Evolutionary conservation across 192 early-diverging fungal species (phyloP), one percentile per base, ranked within the genome.

Genomic region (Coemansia sp.): DNA sequence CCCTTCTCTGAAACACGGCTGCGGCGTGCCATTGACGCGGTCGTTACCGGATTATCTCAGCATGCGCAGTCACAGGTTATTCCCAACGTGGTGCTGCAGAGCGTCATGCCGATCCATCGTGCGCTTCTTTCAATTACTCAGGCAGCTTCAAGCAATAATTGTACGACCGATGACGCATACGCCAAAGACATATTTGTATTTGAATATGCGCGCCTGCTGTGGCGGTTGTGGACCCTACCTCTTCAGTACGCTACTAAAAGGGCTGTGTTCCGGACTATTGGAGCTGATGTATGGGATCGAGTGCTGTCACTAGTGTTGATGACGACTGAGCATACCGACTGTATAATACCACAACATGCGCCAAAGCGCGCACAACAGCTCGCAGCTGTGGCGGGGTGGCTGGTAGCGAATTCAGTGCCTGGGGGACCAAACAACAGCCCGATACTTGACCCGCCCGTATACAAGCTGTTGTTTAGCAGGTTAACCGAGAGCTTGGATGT

Each of bases 151-250:
- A n/a, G 41, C 41, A 43, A 13, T 4, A n/a, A n/a, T n/a, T n/a
- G 14, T 23, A 26, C 5, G 23, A 13, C 10, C 24, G 50, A 22
- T 26, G 50, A 12, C 24, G 39, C 39, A 39, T 20, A 14, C 1
- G 41, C 38, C 12, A 18, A 20, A 38, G 56, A 24, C 20, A 45
- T 37, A 39, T 23, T 49, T 49, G 47, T 8, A 10, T 41, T 62
- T 22, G 74, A 75, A 51, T 75, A 75, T 19, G 60, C 57, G 13
- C 61, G 64, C 55, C 66, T 75, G 39, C 35, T 75, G 45, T 70
- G 64, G 68, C 61, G 43, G 13, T 27, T 70, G 3, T 75, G 74
- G 62, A 54, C 37, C 26, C 47, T 74, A 24, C 59, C 68, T 7
- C 51, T 75, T 39, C 23, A 24, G n/a, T 55, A 24, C 3, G 47